Conservation (phyloP, 495 filamentous ascomycete species). For the Xylaria castorea region DNA sequence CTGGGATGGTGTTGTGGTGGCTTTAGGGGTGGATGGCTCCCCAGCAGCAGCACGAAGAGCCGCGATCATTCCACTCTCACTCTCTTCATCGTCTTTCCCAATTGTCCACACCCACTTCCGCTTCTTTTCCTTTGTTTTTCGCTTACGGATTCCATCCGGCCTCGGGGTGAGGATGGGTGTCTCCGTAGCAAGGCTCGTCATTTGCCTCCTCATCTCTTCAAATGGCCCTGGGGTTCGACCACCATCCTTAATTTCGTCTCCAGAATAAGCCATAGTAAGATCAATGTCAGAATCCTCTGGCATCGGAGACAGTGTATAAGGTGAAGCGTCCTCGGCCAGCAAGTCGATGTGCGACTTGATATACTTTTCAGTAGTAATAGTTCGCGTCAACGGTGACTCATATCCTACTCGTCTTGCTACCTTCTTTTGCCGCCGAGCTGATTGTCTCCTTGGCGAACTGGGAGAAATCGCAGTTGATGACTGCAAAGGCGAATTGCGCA, state of each 20-base stretch:
- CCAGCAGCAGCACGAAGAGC: conserved; percentile 36
- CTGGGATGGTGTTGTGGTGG: not conserved
- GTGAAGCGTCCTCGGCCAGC: conserved; percentile 56
- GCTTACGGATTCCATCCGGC: conserved; percentile 50
- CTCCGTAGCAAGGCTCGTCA: conserved; percentile 52
- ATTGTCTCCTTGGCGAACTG: conserved; percentile 53
- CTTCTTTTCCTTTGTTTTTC: conserved; percentile 57
- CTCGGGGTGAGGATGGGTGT: conserved; percentile 45
- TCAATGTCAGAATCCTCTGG: conserved; percentile 50
- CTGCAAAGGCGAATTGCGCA: conserved; percentile 76
- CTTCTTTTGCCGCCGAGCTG: conserved; percentile 56
- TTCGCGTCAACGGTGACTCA: conserved; percentile 59
- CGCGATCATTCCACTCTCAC: conserved; percentile 45
- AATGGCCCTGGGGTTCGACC: conserved; percentile 64
- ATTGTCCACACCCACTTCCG: conserved; percentile 62
- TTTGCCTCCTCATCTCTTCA: conserved; percentile 62
- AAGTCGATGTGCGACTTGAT: conserved; percentile 63
- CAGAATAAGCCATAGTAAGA: conserved; percentile 55
- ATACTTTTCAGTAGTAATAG: conserved; percentile 62
- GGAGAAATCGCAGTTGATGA: conserved; percentile 53
- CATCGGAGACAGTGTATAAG: conserved; percentile 49
- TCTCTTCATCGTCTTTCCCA: conserved; percentile 53
- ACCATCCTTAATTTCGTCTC: conserved; percentile 58
- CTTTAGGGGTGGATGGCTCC: conserved; percentile 24
- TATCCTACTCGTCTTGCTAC: conserved; percentile 58